phyloP scores from a whole-genome alignment of 495 filamentous ascomycete species.

The Penicillium ucsense region DNA sequence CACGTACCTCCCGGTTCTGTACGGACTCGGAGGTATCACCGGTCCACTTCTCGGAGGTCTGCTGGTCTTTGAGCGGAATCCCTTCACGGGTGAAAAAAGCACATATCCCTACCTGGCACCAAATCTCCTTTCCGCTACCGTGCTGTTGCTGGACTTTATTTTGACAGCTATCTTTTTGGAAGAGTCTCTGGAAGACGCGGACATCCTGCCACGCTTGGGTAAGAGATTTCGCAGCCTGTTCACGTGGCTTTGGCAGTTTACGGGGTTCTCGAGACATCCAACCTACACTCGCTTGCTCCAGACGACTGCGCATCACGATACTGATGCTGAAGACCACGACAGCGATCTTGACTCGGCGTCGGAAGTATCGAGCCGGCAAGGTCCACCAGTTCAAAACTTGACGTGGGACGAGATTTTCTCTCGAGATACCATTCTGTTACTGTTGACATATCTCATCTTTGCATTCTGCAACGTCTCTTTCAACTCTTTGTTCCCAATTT shows the following conservation, averaged over 20 bases:
- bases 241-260: conserved; percentile 66
- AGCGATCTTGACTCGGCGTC: conserved; percentile 35
- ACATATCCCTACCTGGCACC: conserved; percentile 77
- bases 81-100: conserved; percentile 42
- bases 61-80: conserved; percentile 52
- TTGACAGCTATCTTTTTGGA: conserved; percentile 69
- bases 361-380: conserved; percentile 27
- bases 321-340: conserved; percentile 26
- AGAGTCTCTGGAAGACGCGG: conserved; percentile 74
- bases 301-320: conserved; percentile 13
- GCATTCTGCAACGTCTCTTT: conserved; percentile 82
- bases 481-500: conserved; percentile 88
- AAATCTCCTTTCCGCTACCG: conserved; percentile 61
- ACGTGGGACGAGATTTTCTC: conserved; percentile 51
- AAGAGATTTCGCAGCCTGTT: conserved; percentile 51
- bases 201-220: conserved; percentile 51
- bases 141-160: conserved; percentile 65
- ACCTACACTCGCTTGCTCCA: conserved; percentile 43
- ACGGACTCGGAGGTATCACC: conserved; percentile 86
- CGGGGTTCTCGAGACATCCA: conserved; percentile 44
- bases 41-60: conserved; percentile 86
- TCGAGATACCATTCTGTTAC: conserved; percentile 68
- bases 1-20: conserved; percentile 84
- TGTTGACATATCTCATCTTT: conserved; percentile 78
- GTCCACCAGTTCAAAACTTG: conserved; percentile 28